phyloP scores from a whole-genome alignment of 2,329 filamentous ascomycete species.

The Xylariales sp. region DNA sequence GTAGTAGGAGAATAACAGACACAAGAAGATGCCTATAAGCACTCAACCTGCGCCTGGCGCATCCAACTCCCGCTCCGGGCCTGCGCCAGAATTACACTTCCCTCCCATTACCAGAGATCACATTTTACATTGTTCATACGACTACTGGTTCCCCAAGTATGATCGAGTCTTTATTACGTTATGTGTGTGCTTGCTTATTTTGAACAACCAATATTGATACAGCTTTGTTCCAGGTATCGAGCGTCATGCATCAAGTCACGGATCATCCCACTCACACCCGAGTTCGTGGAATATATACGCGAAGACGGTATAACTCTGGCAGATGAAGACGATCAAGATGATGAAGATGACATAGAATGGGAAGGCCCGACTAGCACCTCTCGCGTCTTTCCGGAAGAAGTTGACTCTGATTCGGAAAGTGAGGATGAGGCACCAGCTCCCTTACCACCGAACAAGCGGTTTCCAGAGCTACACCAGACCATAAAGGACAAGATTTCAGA shows the following conservation, averaged over 20 bases:
- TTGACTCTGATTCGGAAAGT: slow-evolving; percentile 42
- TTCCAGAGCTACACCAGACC: slow-evolving; percentile 68
- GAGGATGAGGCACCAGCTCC: slow-evolving; percentile 49
- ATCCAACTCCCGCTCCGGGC: slow-evolving; percentile 13
- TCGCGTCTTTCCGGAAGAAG: slow-evolving; percentile 29
- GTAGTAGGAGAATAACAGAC: too few relatives aligned
- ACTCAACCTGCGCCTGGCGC: slow-evolving; percentile 12
- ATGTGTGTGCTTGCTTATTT: neutral
- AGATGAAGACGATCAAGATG: slow-evolving; percentile 49
- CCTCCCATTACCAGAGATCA: slow-evolving; percentile 80
- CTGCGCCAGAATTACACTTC: slow-evolving; percentile 43
- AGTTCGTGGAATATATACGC: slow-evolving; percentile 82
- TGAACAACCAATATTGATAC: too few relatives aligned
- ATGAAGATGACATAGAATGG: slow-evolving; percentile 54
- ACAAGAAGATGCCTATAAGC: too few relatives aligned
- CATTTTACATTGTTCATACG: slow-evolving; percentile 91
- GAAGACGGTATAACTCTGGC: slow-evolving; percentile 91
- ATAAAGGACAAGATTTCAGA: slow-evolving; percentile 76
- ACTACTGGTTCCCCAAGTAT: slow-evolving; percentile 80
- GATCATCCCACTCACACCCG: slow-evolving; percentile 69
- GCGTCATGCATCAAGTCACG: slow-evolving; percentile 79
- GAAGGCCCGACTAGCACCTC: slow-evolving; percentile 33
- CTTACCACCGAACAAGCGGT: slow-evolving; percentile 50
- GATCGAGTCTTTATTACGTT: slow-evolving; percentile 13
- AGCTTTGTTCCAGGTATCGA: slow-evolving; percentile 65